Percentiles rank a stretch among this genome's conserved stretches.
Conservation (phyloP, 257 asterid genomes). For the Perilla frutescens region DNA sequence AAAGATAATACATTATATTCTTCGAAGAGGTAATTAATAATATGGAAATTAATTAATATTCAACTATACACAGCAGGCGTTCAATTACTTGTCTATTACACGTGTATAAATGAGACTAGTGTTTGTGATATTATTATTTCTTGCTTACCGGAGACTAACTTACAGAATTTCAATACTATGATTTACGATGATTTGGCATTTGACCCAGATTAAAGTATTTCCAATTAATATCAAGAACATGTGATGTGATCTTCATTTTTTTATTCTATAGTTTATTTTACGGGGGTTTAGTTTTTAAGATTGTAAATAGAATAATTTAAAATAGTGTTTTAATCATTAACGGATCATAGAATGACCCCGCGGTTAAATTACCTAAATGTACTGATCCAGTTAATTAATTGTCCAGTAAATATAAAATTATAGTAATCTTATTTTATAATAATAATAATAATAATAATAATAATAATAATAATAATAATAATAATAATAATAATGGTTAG, state of each 20-base stretch:
- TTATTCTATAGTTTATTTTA: neutral
- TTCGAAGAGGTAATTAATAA: neutral
- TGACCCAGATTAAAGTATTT: neutral
- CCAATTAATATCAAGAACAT: slow-evolving; percentile 1
- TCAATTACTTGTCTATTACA: neutral
- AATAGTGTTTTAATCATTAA: too few species aligned
- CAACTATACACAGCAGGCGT: neutral
- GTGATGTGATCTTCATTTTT: neutral
- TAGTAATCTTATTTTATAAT: too few species aligned
- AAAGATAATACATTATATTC: neutral
- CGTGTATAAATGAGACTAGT: neutral
- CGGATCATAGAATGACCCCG: too few species aligned
- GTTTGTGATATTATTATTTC: neutral
- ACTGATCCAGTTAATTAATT: too few species aligned
- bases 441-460: too few species aligned
- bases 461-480: too few species aligned
- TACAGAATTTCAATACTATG: neutral
- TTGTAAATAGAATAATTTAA: too few species aligned
- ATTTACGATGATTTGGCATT: neutral
- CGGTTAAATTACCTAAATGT: too few species aligned
- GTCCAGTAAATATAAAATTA: too few species aligned
- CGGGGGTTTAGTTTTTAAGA: too few species aligned
- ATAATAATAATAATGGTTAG: too few species aligned
- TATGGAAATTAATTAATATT: slow-evolving; percentile 1
- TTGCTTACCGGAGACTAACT: neutral